Evolutionary conservation across 2,329 filamentous ascomycete genomes (phyloP), one percentile per base, ranked within the genome.

Genomic region (Paraphoma chrysanthemicola): DNA sequence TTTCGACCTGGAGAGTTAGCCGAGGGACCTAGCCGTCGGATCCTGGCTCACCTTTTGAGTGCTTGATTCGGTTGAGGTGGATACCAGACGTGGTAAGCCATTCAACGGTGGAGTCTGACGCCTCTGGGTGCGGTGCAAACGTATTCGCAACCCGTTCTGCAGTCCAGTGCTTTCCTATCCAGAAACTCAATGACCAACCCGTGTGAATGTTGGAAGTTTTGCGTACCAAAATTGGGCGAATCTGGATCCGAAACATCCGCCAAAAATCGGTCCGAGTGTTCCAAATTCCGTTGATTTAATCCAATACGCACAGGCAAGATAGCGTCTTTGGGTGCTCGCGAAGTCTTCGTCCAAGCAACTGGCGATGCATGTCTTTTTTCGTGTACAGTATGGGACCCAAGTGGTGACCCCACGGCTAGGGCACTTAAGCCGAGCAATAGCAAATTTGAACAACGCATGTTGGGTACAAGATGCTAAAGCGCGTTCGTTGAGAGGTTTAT

Each of bases 51-150:
- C 59, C 57, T 2, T 51, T 45, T 8, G 62, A 64, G 30, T 61
- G 56, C 36, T 56, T 56, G 42, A 67, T 51, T 8, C 59, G 43
- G 33, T 57, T 51, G 3, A 44, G 30, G 10, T 57, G 49, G 10
- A 67, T 56, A 14, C 64, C 64, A 31, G 64, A 54, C 2, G 23
- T 53, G 17, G 53, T 48, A 11, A 67, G 57, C 64, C 64, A 67
- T 14, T 53, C 62, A 3, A 59, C 56, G 14, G 56, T 62, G 6
- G 57, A 48, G 9, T 59, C 52, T 6, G 56, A 56, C 1, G 63
- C 42, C 23, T 63, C 41, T n/a, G 55, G 50, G 8, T 54, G 56
- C 4, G 63, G 61, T 41, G 61, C 63, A 44, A 66, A 66, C 3
- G 51, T 55, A n/a, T 62, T 61, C 9, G 52, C 50, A 29, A 66